phyloP scores from a whole-genome alignment of 1,139 yeast species.

The Pneumocystis sp. region DNA sequence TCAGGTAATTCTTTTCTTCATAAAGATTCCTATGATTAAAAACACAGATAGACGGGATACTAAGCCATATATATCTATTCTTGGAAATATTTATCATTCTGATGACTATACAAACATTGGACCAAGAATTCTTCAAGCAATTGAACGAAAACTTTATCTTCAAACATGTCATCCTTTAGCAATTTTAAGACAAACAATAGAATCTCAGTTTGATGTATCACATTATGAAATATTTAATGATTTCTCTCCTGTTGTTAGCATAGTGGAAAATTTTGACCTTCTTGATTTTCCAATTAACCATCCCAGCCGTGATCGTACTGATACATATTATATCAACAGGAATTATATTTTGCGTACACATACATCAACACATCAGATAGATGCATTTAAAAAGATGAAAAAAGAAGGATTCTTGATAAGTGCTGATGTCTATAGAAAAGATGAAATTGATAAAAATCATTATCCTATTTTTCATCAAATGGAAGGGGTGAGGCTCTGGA shows the following conservation, averaged over 20 bases:
- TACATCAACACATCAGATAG: slow-evolving; percentile 81
- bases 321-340: slow-evolving; percentile 76
- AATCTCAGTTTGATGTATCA: slow-evolving; percentile 35
- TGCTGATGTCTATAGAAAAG: slow-evolving; percentile 92
- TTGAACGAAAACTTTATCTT: slow-evolving; percentile 60
- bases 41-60: background rate
- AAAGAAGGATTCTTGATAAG: slow-evolving; percentile 86
- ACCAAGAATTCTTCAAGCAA: slow-evolving; percentile 49
- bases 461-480: slow-evolving; percentile 96
- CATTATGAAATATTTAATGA: slow-evolving; percentile 62
- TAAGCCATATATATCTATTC: slow-evolving; percentile 20
- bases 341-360: slow-evolving; percentile 69
- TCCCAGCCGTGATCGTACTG: slow-evolving; percentile 85
- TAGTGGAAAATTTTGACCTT: slow-evolving; percentile 73
- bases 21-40: background rate
- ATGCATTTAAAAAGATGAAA: slow-evolving; percentile 36
- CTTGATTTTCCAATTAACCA: slow-evolving; percentile 84
- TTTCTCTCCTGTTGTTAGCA: slow-evolving; percentile 71
- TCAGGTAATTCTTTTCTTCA: background rate
- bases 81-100: slow-evolving; percentile 39
- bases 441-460: slow-evolving; percentile 88
- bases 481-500: slow-evolving; percentile 93
- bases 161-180: slow-evolving; percentile 78
- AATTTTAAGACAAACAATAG: slow-evolving; percentile 60
- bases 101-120: slow-evolving; percentile 85